phyloP scores from a whole-genome alignment of 139 green algal species.

The Chlorella vulgaris region DNA sequence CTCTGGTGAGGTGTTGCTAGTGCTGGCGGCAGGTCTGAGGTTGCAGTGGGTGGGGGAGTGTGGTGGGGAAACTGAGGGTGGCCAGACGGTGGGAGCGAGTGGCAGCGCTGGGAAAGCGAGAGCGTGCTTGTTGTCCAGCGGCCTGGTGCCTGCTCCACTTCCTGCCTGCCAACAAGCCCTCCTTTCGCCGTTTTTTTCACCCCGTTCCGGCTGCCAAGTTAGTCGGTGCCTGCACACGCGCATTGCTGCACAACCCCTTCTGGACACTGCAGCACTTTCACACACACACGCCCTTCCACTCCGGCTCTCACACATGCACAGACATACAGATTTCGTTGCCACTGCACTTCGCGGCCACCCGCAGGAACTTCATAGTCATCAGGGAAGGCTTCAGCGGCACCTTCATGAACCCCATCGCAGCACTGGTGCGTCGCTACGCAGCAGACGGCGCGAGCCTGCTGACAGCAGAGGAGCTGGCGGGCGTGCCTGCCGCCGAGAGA shows the following conservation, averaged over 20 bases:
- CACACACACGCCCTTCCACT: neutral
- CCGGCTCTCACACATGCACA: neutral
- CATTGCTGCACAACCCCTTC: too few species aligned
- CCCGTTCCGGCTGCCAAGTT: too few species aligned
- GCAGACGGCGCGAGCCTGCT: neutral
- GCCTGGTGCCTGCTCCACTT: too few species aligned
- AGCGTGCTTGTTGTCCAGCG: too few species aligned
- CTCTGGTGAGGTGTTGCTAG: constrained; percentile 7
- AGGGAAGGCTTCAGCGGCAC: constrained; percentile 1
- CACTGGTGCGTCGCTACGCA: constrained; percentile 15
- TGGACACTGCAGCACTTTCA: neutral
- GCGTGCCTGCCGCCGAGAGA: neutral
- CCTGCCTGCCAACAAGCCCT: too few species aligned
- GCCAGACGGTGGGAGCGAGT: too few species aligned
- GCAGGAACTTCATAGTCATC: constrained; percentile 36
- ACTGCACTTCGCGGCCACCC: neutral
- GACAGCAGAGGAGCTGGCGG: constrained; percentile 9
- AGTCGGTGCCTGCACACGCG: too few species aligned
- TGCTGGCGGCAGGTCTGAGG: neutral
- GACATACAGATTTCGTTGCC: neutral
- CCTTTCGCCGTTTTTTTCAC: too few species aligned
- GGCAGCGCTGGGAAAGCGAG: too few species aligned
- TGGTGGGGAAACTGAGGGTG: too few species aligned
- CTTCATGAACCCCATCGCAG: constrained; percentile 5
- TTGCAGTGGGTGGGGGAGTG: neutral